Conservation (phyloP, 805 yeast genomes). For the Metschnikowia kunwiensis region DNA sequence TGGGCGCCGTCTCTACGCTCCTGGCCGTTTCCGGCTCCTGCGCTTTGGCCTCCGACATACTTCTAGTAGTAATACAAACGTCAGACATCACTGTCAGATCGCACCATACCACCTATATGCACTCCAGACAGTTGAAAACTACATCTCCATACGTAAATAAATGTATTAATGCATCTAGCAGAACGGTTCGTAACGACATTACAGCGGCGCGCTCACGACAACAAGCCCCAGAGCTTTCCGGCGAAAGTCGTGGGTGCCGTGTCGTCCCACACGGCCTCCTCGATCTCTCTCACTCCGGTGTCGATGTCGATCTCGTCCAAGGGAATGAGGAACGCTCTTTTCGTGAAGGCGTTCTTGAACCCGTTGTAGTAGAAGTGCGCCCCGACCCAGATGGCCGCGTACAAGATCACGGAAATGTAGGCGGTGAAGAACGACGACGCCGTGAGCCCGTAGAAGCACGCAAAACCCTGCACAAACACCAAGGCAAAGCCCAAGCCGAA, state of each 20-base stretch:
- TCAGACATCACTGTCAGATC: too few species aligned
- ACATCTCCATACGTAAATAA: too few species aligned
- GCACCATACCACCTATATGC: too few species aligned
- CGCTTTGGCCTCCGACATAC: too few species aligned
- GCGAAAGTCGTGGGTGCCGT: constrained; percentile 46
- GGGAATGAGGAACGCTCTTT: constrained; percentile 42
- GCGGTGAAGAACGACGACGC: constrained; percentile 64
- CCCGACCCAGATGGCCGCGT: constrained; percentile 51
- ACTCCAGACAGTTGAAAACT: too few species aligned
- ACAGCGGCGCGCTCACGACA: constrained; percentile 14
- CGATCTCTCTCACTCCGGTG: constrained; percentile 62
- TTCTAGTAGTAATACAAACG: too few species aligned
- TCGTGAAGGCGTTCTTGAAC: constrained; percentile 28
- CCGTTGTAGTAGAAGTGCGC: constrained; percentile 54
- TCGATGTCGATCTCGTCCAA: constrained; percentile 67
- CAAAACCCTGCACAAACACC: constrained; percentile 69
- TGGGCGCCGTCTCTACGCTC: neutral
- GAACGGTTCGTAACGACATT: too few species aligned
- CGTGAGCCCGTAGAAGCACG: constrained; percentile 54
- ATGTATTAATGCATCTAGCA: too few species aligned
- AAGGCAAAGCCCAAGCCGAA: constrained; percentile 51
- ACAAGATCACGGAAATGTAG: constrained; percentile 65
- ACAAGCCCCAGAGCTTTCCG: constrained; percentile 52
- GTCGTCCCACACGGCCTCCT: constrained; percentile 54
- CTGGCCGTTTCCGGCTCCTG: neutral